phyloP scores from a whole-genome alignment of 108 stramenopile species.

The Halocafeteria seosinensis region DNA sequence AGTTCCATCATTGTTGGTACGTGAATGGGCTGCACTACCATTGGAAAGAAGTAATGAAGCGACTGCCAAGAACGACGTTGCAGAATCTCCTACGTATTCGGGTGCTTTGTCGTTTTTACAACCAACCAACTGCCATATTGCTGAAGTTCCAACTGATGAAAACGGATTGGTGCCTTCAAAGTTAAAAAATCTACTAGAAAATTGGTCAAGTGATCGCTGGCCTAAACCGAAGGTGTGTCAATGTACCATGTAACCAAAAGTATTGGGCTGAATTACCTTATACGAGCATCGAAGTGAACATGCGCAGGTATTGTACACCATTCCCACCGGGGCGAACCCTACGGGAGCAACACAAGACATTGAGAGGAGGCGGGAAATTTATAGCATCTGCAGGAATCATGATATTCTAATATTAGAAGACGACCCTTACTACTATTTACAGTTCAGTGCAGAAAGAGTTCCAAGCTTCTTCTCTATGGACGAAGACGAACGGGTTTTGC shows the following conservation, averaged over 20 bases:
- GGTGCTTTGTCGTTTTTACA: constrained; percentile 26
- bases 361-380: constrained; percentile 20
- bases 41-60: too few relatives aligned
- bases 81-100: constrained; percentile 29
- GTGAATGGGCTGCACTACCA: too few relatives aligned
- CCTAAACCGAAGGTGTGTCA: neutral
- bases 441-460: neutral
- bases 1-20: neutral
- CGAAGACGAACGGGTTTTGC: constrained; percentile 39
- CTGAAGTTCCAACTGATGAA: constrained; percentile 2
- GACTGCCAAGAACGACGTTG: too few relatives aligned
- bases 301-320: constrained; percentile 27
- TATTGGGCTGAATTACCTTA: neutral
- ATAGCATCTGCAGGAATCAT: constrained; percentile 19
- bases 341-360: constrained; percentile 17
- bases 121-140: constrained; percentile 1
- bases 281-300: neutral
- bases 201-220: neutral
- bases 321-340: constrained; percentile 34
- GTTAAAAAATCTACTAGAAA: neutral
- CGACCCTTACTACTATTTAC: constrained; percentile 42
- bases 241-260: neutral
- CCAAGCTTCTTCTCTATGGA: constrained; percentile 17
- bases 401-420: constrained; percentile 43
- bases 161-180: neutral